Base-by-base conservation (phyloP, 805 yeast species). In the Clavispora fructus region DNA sequence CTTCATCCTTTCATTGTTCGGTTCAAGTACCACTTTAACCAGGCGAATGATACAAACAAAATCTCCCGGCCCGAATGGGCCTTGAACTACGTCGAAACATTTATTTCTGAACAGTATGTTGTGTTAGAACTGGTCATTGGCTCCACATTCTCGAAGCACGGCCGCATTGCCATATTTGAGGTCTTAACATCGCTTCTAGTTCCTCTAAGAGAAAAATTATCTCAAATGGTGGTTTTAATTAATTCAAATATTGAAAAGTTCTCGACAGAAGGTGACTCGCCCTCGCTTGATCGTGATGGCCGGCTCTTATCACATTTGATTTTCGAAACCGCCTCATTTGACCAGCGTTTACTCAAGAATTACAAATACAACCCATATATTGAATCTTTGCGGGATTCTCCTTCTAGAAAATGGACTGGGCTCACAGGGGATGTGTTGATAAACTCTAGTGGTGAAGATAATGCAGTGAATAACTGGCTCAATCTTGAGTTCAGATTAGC, bases 11-110 rank as follows among this genome's bases (percentile, higher is more conserved):
- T 83, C 27, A 64, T 65, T 7, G 53, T 70, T 11, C 70, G 86
- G 37, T 80, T 86, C 57, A 64, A 70, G 35, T 85, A 65, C 63
- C 88, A 86, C 58, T 85, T 85, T 56, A 67, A 77, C 5, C 39
- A 58, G 1, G 65, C 73, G 27, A 67, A 62, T 35, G 85, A 82
- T 30, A 85, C 91, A 0, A 83, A 83, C 55, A 74, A 79, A 39
- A 56, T 79, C 25, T 82, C 83, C 47, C 80, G 80, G 55, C 91
- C 92, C 1, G 91, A 85, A 58, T 85, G 88, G 84, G 76, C 82
- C 4, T 72, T 84, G 48, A 62, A 67, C 14, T 84, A 75, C 54
- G 58, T 77, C 6, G 75, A 71, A 47, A 67, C 69, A 12, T 77
- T 73, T 49, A 44, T 78, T 16, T 51, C 56, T 7, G 68, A 66